Evolutionary conservation across 2,329 filamentous ascomycete genomes (phyloP).

Genomic region (Sordariomycetes sp.): DNA sequence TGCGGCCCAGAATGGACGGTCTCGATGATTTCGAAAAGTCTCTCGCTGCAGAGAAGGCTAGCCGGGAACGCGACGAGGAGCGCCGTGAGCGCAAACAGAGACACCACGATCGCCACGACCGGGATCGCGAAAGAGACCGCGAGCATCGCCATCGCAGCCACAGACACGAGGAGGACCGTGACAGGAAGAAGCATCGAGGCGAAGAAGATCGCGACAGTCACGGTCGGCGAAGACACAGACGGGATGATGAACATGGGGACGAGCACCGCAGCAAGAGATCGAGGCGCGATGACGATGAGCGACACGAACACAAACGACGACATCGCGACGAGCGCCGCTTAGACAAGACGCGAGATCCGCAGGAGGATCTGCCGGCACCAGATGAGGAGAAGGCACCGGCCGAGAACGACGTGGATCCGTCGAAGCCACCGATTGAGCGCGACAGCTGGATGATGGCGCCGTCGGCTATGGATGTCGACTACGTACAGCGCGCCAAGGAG

Average conservation of each 20-base stretch:
- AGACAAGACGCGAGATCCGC: conserved; percentile 34
- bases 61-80: conserved; percentile 37
- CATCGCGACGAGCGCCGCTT: conserved; percentile 10
- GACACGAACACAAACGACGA: conserved; percentile 18
- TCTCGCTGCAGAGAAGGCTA: conserved; percentile 55
- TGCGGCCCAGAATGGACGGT: conserved; percentile 40
- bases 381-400: conserved; percentile 34
- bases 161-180: conserved; percentile 7
- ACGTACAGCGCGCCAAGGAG: conserved; percentile 53
- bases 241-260: conserved; percentile 19
- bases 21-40: conserved; percentile 69
- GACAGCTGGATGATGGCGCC: conserved; percentile 96
- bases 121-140: conserved; percentile 23
- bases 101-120: conserved; percentile 35
- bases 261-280: conserved; percentile 6
- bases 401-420: conserved; percentile 13
- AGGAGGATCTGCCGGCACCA: conserved; percentile 40
- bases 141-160: conserved; percentile 6
- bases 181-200: conserved; percentile 6
- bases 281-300: conserved; percentile 22
- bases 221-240: conserved; percentile 19
- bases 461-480: conserved; percentile 74
- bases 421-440: conserved; percentile 43
- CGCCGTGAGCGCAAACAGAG: conserved; percentile 32
- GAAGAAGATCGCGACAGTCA: conserved; percentile 16